Evolutionary conservation across 1,284 basidiomycete species (phyloP), one percentile per base, ranked within the genome.

Genomic region (Fereydounia khargensis): DNA sequence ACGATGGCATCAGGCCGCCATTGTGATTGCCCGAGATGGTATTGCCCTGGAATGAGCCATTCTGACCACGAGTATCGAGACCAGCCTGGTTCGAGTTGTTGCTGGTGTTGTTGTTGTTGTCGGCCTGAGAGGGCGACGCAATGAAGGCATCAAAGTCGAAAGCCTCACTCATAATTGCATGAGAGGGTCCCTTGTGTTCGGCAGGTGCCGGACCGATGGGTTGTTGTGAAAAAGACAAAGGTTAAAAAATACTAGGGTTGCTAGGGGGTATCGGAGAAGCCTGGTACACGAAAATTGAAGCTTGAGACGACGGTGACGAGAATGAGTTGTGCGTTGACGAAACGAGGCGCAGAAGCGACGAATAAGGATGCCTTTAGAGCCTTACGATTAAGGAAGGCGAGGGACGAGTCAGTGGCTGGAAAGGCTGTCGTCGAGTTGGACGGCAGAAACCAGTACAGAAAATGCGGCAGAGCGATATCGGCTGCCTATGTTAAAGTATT

Each of bases 141-240:
- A 62, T 62, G 49, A 65, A 65, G 20, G 62, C 62, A 47, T 65
- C 50, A 28, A 65, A 65, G 35, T 65, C 62, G 36, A 65, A 65
- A 16, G 57, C 46, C 34, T 54, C 54, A 9, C 49, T 30, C 62
- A 65, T 65, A n/a, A n/a, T n/a, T n/a, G n/a, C n/a, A n/a, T n/a
- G n/a, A n/a, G n/a, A n/a, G n/a, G n/a, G n/a, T n/a, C n/a, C n/a
- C n/a, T n/a, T n/a, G n/a, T n/a, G n/a, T n/a, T n/a, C n/a, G n/a
- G n/a, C n/a, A n/a, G n/a, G n/a, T n/a, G n/a, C n/a, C n/a, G n/a
- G n/a, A n/a, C n/a, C n/a, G n/a, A n/a, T n/a, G n/a, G n/a, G n/a
- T n/a, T n/a, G n/a, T n/a, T n/a, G n/a, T n/a, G n/a, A n/a, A n/a
- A n/a, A n/a, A n/a, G n/a, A n/a, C n/a, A n/a, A n/a, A n/a, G n/a